Evolutionary conservation across 192 early-diverging fungal genomes (phyloP).

Genomic region (Podila epigama): DNA sequence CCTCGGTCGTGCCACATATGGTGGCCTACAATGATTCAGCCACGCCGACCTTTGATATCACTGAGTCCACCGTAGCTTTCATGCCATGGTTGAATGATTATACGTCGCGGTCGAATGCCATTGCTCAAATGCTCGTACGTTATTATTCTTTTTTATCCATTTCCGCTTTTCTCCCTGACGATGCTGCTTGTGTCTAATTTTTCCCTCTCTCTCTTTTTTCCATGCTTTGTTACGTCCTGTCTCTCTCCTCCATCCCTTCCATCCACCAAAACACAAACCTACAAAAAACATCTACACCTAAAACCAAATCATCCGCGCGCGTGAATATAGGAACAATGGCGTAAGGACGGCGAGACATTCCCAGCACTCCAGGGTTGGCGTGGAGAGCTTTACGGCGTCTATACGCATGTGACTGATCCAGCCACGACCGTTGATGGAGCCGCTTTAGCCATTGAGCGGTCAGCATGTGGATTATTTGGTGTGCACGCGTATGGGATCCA

Average conservation of each 20-base stretch:
- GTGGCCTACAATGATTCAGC: conserved; percentile 45
- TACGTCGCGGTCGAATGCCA: conserved; percentile 49
- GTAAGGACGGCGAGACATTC: conserved; percentile 17
- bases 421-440: conserved; percentile 34
- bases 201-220: not conserved
- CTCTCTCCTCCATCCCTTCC: not conserved
- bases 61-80: conserved; percentile 45
- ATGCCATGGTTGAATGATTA: conserved; percentile 40
- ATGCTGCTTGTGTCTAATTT: conserved; percentile 6
- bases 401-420: conserved; percentile 52
- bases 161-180: conserved; percentile 14
- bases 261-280: too few species aligned
- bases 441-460: conserved; percentile 79
- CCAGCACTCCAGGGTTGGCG: conserved; percentile 74
- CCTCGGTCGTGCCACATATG: conserved; percentile 25
- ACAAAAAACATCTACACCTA: not conserved
- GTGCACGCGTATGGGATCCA: conserved; percentile 89
- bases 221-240: not conserved
- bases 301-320: not conserved
- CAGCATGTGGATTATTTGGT: conserved; percentile 81
- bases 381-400: conserved; percentile 84
- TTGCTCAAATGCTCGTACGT: conserved; percentile 39
- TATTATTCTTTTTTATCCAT: too few species aligned
- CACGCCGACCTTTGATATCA: conserved; percentile 51
- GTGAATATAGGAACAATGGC: conserved; percentile 16